phyloP scores from a whole-genome alignment of 768 basidiomycete genomes.

The Termitomyces sp. region DNA sequence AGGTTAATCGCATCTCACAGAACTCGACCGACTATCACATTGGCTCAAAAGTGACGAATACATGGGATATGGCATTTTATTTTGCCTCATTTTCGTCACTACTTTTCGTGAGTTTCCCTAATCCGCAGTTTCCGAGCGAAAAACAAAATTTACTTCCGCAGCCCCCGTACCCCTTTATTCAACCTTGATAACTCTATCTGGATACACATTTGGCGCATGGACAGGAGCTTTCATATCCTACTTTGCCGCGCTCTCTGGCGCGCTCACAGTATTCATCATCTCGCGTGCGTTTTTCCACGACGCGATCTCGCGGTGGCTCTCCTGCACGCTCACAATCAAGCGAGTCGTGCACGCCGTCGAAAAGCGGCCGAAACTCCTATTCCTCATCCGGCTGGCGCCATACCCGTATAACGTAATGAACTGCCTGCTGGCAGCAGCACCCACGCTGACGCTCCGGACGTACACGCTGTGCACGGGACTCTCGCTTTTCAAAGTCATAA shows the following conservation, averaged over 20 bases:
- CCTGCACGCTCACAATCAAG: slow-evolving; percentile 62
- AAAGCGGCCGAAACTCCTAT: slow-evolving; percentile 79
- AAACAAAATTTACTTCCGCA: slow-evolving; percentile 21
- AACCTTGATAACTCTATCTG: slow-evolving; percentile 86
- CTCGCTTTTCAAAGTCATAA: slow-evolving; percentile 83
- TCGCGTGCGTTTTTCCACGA: slow-evolving; percentile 73
- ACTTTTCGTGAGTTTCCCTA: slow-evolving; percentile 65
- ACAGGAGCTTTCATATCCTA: slow-evolving; percentile 85
- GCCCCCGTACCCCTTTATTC: slow-evolving; percentile 91
- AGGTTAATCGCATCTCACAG: slow-evolving; percentile 29
- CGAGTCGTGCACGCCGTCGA: slow-evolving; percentile 86
- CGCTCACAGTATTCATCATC: slow-evolving; percentile 74
- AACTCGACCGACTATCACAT: slow-evolving; percentile 74
- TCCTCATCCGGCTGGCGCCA: slow-evolving; percentile 88
- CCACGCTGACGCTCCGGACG: slow-evolving; percentile 70
- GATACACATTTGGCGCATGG: slow-evolving; percentile 86
- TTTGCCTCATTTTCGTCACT: slow-evolving; percentile 78
- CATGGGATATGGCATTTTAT: slow-evolving; percentile 75
- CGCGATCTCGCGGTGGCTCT: slow-evolving; percentile 66
- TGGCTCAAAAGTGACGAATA: slow-evolving; percentile 70
- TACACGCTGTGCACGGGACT: slow-evolving; percentile 78
- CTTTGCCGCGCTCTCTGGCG: slow-evolving; percentile 78
- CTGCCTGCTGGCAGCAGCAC: slow-evolving; percentile 85
- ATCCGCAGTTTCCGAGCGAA: neutral
- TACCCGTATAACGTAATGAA: slow-evolving; percentile 96